Percentiles rank a stretch among this genome's conserved stretches.
These are phyloP conservation scores for Exophiala xenobiotica DNA, from an alignment of 2,329 filamentous ascomycete genomes.

Conservation along the genomic window DNA sequence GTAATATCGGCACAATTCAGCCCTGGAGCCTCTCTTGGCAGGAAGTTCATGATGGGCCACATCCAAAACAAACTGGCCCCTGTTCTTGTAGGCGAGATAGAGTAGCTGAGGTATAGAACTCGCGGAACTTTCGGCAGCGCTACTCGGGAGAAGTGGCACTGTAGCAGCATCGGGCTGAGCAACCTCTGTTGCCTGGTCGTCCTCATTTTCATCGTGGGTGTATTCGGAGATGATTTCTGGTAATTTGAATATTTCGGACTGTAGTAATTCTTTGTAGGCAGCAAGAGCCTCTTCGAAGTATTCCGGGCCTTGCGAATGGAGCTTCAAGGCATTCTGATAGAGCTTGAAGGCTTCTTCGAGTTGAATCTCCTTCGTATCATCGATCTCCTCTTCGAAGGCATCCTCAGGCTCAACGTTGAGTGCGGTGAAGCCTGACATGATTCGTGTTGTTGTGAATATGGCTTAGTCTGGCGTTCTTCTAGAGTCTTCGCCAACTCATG, in stretches of 20 bases:
- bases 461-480: not conserved
- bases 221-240: constrained; percentile 85
- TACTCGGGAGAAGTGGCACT: constrained; percentile 49
- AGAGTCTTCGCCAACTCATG: not conserved
- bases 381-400: constrained; percentile 83
- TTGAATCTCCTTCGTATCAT: constrained; percentile 93
- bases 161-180: constrained; percentile 26
- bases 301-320: constrained; percentile 79
- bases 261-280: constrained; percentile 81
- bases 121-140: constrained; percentile 69
- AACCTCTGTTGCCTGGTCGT: constrained; percentile 24
- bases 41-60: constrained; percentile 56
- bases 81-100: constrained; percentile 92
- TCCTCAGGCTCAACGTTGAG: constrained; percentile 88
- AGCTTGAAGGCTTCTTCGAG: constrained; percentile 95
- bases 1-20: constrained; percentile 24
- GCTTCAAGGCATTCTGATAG: constrained; percentile 86
- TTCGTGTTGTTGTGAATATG: constrained; percentile 2
- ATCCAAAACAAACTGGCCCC: constrained; percentile 89
- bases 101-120: constrained; percentile 85
- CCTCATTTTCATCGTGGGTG: constrained; percentile 60
- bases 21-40: constrained; percentile 5
- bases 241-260: constrained; percentile 91
- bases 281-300: constrained; percentile 73
- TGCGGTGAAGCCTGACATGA: constrained; percentile 31